These are phyloP conservation scores for Stagonosporopsis tanaceti DNA, from an alignment of 2,329 filamentous ascomycete genomes.

Conservation along the genomic window DNA sequence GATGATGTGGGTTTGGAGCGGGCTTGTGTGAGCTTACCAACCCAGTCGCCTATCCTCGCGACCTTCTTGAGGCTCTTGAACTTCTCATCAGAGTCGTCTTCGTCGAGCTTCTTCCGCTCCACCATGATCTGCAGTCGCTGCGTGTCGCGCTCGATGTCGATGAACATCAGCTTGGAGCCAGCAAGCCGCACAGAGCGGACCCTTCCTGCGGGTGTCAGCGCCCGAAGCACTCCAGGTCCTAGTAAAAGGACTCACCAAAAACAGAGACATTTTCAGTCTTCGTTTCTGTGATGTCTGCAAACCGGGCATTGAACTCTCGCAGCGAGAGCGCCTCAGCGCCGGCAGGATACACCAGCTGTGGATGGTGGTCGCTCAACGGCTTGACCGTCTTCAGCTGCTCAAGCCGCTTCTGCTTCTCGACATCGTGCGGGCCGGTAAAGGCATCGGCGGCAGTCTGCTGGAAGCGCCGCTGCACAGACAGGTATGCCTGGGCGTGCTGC, in stretches of 20 bases:
- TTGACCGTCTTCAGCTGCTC: conserved; percentile 61
- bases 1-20: conserved; percentile 6
- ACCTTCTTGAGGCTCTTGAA: conserved; percentile 70
- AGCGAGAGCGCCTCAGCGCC: conserved; percentile 32
- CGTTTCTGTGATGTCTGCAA: conserved; percentile 38
- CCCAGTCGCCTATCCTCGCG: conserved; percentile 81
- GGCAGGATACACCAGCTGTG: conserved; percentile 51
- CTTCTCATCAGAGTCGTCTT: conserved; percentile 50
- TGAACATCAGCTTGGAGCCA: conserved; percentile 82
- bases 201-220: conserved; percentile 67
- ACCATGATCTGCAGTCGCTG: conserved; percentile 78
- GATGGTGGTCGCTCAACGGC: conserved; percentile 63
- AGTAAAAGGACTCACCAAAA: conserved; percentile 39
- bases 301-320: conserved; percentile 42
- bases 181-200: conserved; percentile 74
- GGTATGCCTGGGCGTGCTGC: conserved; percentile 61
- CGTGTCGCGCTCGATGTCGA: conserved; percentile 79
- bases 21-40: conserved; percentile 66
- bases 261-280: conserved; percentile 43
- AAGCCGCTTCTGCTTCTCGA: conserved; percentile 61
- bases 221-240: neutral
- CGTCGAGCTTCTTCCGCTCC: conserved; percentile 65
- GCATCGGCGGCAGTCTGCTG: conserved; percentile 31
- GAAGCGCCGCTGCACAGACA: conserved; percentile 49
- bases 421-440: conserved; percentile 49